These are phyloP conservation scores for Patellaria atrata DNA, from an alignment of 495 filamentous ascomycete species.

Conservation along the genomic window DNA sequence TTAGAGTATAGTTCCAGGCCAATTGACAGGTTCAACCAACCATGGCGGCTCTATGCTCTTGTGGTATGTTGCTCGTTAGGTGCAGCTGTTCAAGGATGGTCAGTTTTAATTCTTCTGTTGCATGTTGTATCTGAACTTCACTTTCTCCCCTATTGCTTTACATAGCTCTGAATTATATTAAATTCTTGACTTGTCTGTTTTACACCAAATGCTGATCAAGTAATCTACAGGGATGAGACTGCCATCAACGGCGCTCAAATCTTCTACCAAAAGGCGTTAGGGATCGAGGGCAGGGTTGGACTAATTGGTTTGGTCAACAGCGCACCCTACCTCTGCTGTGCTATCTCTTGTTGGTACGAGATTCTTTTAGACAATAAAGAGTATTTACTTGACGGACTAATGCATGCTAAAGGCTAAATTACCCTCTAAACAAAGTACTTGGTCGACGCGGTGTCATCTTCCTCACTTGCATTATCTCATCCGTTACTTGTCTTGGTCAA, in stretches of 20 bases:
- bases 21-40: slow-evolving; percentile 12
- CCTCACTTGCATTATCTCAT: slow-evolving; percentile 8
- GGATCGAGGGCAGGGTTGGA: slow-evolving; percentile 2
- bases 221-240: slow-evolving; percentile 10
- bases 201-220: too few species aligned
- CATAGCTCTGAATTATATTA: too few species aligned
- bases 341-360: slow-evolving; percentile 4
- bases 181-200: too few species aligned
- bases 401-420: slow-evolving; percentile 1
- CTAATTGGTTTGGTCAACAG: slow-evolving; percentile 3
- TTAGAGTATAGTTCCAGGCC: slow-evolving; percentile 6
- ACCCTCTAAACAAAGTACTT: slow-evolving; percentile 5
- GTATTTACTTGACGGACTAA: background rate
- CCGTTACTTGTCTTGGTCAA: slow-evolving; percentile 7
- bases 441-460: slow-evolving; percentile 8
- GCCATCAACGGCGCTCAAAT: slow-evolving; percentile 7
- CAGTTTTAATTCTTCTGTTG: too few species aligned
- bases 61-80: slow-evolving; percentile 6
- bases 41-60: slow-evolving; percentile 10
- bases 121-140: too few species aligned
- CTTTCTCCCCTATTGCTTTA: too few species aligned
- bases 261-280: slow-evolving; percentile 3
- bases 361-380: too few species aligned
- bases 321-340: slow-evolving; percentile 7
- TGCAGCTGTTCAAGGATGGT: slow-evolving; percentile 13